Evolutionary conservation across 2,329 filamentous ascomycete genomes (phyloP).

Genomic region (Fusarium coffeatum): DNA sequence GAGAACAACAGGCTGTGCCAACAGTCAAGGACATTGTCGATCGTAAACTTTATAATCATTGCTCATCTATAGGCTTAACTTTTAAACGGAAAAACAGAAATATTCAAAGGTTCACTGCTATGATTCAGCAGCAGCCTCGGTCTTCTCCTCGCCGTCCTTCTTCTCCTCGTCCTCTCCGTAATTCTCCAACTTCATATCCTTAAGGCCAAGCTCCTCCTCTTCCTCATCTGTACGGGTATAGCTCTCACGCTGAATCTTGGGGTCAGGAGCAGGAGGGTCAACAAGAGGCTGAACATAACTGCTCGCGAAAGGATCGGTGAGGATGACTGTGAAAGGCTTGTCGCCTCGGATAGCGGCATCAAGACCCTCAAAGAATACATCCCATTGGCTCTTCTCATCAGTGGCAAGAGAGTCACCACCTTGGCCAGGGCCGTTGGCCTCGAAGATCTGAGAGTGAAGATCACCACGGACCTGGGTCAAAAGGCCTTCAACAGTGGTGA

Average conservation of each 20-base stretch:
- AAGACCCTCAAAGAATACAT: conserved; percentile 81
- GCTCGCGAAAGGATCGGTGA: conserved; percentile 89
- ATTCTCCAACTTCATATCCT: conserved; percentile 91
- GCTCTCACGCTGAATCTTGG: conserved; percentile 81
- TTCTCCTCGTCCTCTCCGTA: conserved; percentile 68
- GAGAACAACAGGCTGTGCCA: conserved; percentile 46
- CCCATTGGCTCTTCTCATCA: conserved; percentile 78
- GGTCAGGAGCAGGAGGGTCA: conserved; percentile 75
- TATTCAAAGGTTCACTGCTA: conserved; percentile 11
- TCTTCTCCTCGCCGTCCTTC: conserved; percentile 22
- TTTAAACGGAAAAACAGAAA: conserved; percentile 18
- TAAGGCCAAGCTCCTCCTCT: conserved; percentile 90
- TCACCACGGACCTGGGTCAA: conserved; percentile 93
- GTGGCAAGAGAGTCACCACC: conserved; percentile 83
- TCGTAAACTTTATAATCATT: conserved; percentile 29
- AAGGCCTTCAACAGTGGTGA: conserved; percentile 96
- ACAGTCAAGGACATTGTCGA: not conserved
- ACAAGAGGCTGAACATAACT: conserved; percentile 95
- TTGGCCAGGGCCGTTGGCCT: conserved; percentile 67
- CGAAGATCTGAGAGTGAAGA: conserved; percentile 87
- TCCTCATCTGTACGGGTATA: conserved; percentile 92
- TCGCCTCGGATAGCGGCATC: conserved; percentile 83
- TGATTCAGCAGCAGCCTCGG: conserved; percentile 23
- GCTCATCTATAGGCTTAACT: conserved; percentile 31
- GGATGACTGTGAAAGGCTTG: conserved; percentile 81